These are phyloP conservation scores for Moniliophthora roreri DNA, from an alignment of 1,284 basidiomycete species.

Conservation along the genomic window DNA sequence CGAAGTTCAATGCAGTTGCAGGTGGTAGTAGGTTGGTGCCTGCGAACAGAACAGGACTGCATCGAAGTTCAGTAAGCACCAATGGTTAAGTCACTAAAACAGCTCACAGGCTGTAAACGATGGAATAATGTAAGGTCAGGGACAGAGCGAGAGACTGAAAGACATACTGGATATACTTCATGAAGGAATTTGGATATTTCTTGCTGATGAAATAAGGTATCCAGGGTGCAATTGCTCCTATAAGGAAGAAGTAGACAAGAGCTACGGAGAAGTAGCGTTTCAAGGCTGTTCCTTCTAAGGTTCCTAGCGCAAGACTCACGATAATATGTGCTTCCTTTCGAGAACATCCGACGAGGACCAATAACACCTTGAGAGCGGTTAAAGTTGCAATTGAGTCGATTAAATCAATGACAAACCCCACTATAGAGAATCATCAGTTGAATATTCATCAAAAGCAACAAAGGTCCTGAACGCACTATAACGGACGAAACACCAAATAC, in stretches of 20 bases:
- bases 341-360: constrained; percentile 35
- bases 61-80: background rate
- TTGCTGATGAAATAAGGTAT: constrained; percentile 40
- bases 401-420: constrained; percentile 6
- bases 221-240: constrained; percentile 43
- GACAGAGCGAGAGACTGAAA: constrained; percentile 20
- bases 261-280: constrained; percentile 19
- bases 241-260: constrained; percentile 46
- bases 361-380: constrained; percentile 28
- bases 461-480: constrained; percentile 18
- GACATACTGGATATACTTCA: constrained; percentile 51
- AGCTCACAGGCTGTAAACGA: constrained; percentile 20
- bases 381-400: background rate
- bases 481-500: constrained; percentile 36
- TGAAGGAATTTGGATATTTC: constrained; percentile 41
- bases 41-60: constrained; percentile 34
- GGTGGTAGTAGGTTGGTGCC: constrained; percentile 41
- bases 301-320: constrained; percentile 14
- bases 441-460: background rate
- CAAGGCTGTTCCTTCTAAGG: background rate
- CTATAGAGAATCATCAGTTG: constrained; percentile 1
- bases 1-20: constrained; percentile 37
- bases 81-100: background rate
- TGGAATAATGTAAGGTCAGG: constrained; percentile 26
- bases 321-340: constrained; percentile 34